These are phyloP conservation scores for Rhizopus arrhizus DNA, from an alignment of 371 early-diverging fungal genomes.

Conservation along the genomic window DNA sequence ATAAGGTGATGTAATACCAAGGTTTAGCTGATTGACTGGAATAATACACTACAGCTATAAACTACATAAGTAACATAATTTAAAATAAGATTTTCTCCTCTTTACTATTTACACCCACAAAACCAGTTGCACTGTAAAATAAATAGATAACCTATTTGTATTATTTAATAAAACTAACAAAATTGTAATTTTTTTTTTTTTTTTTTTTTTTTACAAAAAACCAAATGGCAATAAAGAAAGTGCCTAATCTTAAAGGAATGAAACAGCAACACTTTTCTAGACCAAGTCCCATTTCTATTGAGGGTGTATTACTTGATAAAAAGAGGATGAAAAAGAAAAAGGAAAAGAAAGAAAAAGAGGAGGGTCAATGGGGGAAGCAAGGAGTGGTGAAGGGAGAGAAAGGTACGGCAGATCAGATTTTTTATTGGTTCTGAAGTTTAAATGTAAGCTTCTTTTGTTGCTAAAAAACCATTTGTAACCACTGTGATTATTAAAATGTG, in stretches of 20 bases:
- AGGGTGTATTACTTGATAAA: not conserved
- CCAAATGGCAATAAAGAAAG: constrained; percentile 39
- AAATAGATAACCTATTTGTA: constrained; percentile 38
- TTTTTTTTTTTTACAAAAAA: constrained; percentile 27
- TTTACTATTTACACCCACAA: constrained; percentile 50
- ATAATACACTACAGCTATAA: constrained; percentile 44
- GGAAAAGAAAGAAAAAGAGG: constrained; percentile 1
- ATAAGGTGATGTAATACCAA: constrained; percentile 47
- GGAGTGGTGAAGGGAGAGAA: not conserved
- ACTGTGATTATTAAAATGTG: no score
- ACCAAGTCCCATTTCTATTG: constrained; percentile 4
- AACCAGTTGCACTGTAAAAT: constrained; percentile 48
- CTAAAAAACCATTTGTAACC: no score
- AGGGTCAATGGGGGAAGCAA: not conserved
- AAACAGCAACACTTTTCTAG: constrained; percentile 35
- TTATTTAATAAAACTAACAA: not conserved
- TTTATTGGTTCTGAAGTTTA: not conserved
- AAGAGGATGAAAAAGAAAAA: not conserved
- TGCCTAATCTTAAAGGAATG: constrained; percentile 36
- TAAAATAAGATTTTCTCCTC: not conserved
- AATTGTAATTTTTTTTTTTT: not conserved
- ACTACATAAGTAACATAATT: not conserved
- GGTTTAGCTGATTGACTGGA: constrained; percentile 50
- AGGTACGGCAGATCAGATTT: not conserved
- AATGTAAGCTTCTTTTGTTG: not conserved